These are phyloP conservation scores for Trametes maxima DNA, from an alignment of 768 basidiomycete genomes.

Conservation along the genomic window DNA sequence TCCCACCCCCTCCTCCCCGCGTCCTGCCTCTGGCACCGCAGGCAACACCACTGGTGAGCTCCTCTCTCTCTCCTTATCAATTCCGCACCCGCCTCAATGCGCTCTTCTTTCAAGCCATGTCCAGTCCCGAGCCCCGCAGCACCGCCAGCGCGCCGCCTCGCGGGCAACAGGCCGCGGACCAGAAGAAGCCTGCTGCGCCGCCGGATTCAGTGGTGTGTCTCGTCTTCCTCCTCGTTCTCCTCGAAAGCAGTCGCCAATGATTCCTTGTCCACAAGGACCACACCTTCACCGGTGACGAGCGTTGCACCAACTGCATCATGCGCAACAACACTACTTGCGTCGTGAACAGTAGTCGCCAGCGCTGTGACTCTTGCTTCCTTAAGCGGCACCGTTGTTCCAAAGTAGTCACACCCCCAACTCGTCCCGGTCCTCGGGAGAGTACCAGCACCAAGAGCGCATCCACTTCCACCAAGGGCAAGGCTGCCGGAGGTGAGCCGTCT, in stretches of 20 bases:
- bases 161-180: constrained; percentile 10
- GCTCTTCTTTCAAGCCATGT: constrained; percentile 1
- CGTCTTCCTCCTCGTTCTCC: not conserved
- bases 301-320: constrained; percentile 23
- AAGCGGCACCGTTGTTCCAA: constrained; percentile 25
- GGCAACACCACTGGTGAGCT: constrained; percentile 22
- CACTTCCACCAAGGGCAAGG: constrained; percentile 19
- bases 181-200: constrained; percentile 12
- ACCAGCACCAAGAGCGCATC: constrained; percentile 9
- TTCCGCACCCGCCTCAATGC: constrained; percentile 18
- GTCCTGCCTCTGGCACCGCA: constrained; percentile 13
- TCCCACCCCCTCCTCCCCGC: constrained; percentile 14
- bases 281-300: constrained; percentile 20
- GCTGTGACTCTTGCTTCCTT: constrained; percentile 23
- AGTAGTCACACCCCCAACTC: constrained; percentile 23
- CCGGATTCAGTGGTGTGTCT: constrained; percentile 17
- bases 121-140: constrained; percentile 22
- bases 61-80: constrained; percentile 5
- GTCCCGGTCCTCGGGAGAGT: constrained; percentile 14
- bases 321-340: constrained; percentile 21
- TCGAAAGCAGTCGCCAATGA: not conserved
- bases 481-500: constrained; percentile 13
- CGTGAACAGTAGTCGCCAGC: constrained; percentile 25
- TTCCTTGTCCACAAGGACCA: not conserved
- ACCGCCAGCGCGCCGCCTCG: constrained; percentile 21